Evolutionary conservation across 2,329 filamentous ascomycete genomes (phyloP).

Genomic region (Cladophialophora psammophila): DNA sequence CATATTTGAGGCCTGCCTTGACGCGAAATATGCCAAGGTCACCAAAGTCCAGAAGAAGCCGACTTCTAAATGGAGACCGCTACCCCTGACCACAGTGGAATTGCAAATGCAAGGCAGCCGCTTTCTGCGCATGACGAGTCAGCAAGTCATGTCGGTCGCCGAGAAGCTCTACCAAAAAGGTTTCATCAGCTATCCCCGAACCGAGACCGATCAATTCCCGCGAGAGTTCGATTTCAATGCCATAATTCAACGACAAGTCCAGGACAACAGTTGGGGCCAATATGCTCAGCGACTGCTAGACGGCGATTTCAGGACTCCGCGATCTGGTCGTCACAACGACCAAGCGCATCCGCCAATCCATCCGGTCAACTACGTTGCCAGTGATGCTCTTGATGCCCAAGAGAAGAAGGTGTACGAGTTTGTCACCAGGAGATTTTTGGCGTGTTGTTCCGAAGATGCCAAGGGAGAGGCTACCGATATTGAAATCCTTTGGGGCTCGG

Average conservation of each 20-base stretch:
- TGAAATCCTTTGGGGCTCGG: constrained; percentile 78
- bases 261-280: constrained; percentile 76
- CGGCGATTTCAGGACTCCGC: constrained; percentile 82
- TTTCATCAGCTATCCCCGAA: constrained; percentile 96
- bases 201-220: constrained; percentile 96
- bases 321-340: constrained; percentile 87
- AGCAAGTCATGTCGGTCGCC: constrained; percentile 84
- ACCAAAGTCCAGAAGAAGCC: constrained; percentile 88
- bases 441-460: constrained; percentile 94
- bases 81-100: constrained; percentile 94
- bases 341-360: constrained; percentile 98
- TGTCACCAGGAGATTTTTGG: constrained; percentile 87
- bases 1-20: constrained; percentile 84
- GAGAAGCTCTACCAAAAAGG: constrained; percentile 91
- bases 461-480: constrained; percentile 85
- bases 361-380: constrained; percentile 82
- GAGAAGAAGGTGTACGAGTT: constrained; percentile 90
- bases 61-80: constrained; percentile 90
- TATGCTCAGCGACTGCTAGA: constrained; percentile 71
- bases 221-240: constrained; percentile 82
- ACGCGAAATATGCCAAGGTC: constrained; percentile 78
- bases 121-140: constrained; percentile 88
- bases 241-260: constrained; percentile 83
- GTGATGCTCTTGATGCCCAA: constrained; percentile 66
- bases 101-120: constrained; percentile 93